Base-by-base conservation (phyloP, 805 yeast species). In the Myxozyma lipomycoides region DNA sequence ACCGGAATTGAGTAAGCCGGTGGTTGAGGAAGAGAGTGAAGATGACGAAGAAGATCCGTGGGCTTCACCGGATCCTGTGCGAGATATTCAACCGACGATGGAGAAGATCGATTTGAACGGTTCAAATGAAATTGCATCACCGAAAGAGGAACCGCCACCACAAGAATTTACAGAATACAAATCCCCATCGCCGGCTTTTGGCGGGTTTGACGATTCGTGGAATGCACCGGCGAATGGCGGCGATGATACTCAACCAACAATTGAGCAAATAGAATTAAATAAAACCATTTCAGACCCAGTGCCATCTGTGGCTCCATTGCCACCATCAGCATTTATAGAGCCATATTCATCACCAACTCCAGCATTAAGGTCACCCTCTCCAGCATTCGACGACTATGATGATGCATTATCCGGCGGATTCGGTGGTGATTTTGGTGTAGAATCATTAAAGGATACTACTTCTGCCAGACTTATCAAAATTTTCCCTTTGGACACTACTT, bases 21-120 rank as follows among this genome's bases (percentile, higher is more conserved):
- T 28, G 7, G 32, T 28, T 28, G 38, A 35, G 6, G 38, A 35
- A 35, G 40, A 4, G 32, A 50, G 9, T 10, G 51, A 25, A 18
- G 60, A 47, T 9, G 45, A 43, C 9, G 56, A 49, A 22, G 50
- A 52, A 21, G 62, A 59, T 36, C 60, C 60, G 32, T 57, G 54
- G 47, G 60, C 58, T 15, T 51, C 58, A n/a, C 46, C 43, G 6
- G 56, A 45, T 28, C 28, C 49, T 15, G 18, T 50, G 12, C 49
- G 49, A 15, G n/a, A n/a, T n/a, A n/a, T n/a, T n/a, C n/a, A n/a
- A n/a, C n/a, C n/a, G n/a, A 19, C 23, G 15, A 22, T 39, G 32
- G 49, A 26, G 41, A n/a, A n/a, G n/a, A n/a, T n/a, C n/a, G n/a
- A n/a, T n/a, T n/a, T n/a, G n/a, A n/a, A n/a, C n/a, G n/a, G n/a